Base-by-base conservation (phyloP, 179 eudicot species). In the Camellia oleifera region DNA sequence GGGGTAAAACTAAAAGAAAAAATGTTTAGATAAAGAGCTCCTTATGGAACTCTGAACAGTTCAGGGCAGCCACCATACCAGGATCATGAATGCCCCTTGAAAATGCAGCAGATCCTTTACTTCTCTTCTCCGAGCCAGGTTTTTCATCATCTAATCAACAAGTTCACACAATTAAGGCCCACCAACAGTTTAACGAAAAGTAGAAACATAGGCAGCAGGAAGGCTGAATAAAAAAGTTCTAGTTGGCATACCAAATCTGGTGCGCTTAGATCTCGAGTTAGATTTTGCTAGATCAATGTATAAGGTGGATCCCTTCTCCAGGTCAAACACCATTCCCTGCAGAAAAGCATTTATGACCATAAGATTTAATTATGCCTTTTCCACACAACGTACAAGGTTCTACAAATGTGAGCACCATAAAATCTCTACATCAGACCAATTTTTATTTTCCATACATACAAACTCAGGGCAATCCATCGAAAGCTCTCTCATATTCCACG, bases 301-400 rank as follows among this genome's bases (percentile, higher is more conserved):
- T 70, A 95, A 86, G 78, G 92, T 89, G 60, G 99, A 95, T 6
- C 93, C 95, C 76, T 90, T 88, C 80, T 95, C 98, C 7, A 94
- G 90, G 89, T 95, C 99, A 85, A 94, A 95, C 40, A 94, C 92
- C 92, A 94, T 83, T 45, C 99, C 99, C 99, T 95, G 85, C 58
- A 77, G 53, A 76, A 74, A 76, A 32, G 52, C 56, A 12, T 42
- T 4, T 1, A 42, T 17, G n/a, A 60, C 13, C 71, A 44, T 5
- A 75, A 58, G 32, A 58, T 42, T n/a, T 60, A 1, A 15, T 4
- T 48, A 48, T 48, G 52, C 52, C 52, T 4, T 17, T 60, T 1
- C 54, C 12, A 67, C 40, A 67, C 71, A 17, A 67, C 1, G 7
- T 23, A 64, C 0, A 10, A 42, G 7, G 64, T 60, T 60, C 17